Evolutionary conservation across 352 stramenopile species (phyloP).

Genomic region (Globisporangium camurandrum): DNA sequence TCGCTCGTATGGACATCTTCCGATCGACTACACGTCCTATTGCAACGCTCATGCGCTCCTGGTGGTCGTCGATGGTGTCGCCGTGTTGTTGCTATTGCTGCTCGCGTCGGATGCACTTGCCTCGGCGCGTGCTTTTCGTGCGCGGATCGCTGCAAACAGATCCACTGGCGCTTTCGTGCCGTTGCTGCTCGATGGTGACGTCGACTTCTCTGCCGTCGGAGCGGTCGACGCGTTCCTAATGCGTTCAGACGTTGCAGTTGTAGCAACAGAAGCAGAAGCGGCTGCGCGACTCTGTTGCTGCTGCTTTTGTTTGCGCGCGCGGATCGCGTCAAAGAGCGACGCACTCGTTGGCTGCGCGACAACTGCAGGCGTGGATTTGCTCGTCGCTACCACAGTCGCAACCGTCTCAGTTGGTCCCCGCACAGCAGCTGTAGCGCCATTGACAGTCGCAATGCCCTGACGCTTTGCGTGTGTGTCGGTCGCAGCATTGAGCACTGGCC

Average conservation of each 20-base stretch:
- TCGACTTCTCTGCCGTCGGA: neutral
- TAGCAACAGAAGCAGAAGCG: too few species aligned
- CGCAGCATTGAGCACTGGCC: neutral
- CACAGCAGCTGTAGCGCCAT: too few species aligned
- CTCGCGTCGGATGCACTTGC: neutral
- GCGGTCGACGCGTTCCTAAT: neutral
- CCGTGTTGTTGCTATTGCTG: neutral
- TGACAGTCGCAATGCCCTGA: too few species aligned
- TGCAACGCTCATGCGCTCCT: slow-evolving; percentile 1
- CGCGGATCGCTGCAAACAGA: slow-evolving; percentile 62
- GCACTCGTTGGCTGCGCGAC: slow-evolving; percentile 20
- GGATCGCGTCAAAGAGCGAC: slow-evolving; percentile 41
- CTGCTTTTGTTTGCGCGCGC: slow-evolving; percentile 16
- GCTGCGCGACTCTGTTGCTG: neutral
- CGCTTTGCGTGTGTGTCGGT: too few species aligned
- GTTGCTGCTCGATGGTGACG: too few species aligned
- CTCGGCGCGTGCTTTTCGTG: slow-evolving; percentile 20
- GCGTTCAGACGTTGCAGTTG: too few species aligned
- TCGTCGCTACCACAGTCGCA: too few species aligned
- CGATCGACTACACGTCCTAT: too few species aligned
- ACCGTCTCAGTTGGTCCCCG: too few species aligned
- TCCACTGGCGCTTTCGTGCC: slow-evolving; percentile 21
- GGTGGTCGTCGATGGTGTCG: slow-evolving; percentile 1
- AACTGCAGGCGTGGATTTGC: neutral
- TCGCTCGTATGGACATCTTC: too few species aligned